Conservation (phyloP, 257 asterid species). For the Fraxinus excelsior region DNA sequence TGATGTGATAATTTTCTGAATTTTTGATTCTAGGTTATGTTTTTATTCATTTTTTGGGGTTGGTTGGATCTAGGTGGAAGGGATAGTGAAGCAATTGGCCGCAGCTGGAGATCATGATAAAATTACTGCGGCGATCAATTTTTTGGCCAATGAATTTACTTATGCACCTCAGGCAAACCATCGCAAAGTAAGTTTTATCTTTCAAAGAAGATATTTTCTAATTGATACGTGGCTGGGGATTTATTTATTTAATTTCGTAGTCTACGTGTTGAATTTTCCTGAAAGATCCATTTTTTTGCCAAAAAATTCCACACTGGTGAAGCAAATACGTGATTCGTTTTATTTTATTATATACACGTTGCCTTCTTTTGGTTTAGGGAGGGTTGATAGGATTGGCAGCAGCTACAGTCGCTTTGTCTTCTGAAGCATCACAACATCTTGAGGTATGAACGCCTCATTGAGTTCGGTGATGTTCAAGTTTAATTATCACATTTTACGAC, state of each 20-base stretch:
- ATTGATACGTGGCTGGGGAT: neutral
- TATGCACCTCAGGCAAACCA: constrained; percentile 90
- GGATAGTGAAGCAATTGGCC: constrained; percentile 84
- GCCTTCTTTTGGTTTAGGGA: constrained; percentile 53
- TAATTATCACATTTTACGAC: neutral
- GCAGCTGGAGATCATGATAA: constrained; percentile 77
- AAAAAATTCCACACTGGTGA: constrained; percentile 13
- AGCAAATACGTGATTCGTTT: neutral
- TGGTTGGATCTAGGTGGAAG: constrained; percentile 85
- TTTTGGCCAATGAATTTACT: constrained; percentile 78
- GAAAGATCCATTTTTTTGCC: neutral
- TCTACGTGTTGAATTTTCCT: constrained; percentile 4
- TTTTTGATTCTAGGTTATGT: neutral
- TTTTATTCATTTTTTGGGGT: constrained; percentile 14
- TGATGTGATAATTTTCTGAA: neutral
- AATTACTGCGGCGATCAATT: constrained; percentile 74
- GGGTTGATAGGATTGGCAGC: constrained; percentile 99
- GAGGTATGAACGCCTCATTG: constrained; percentile 53
- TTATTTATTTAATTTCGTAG: constrained; percentile 1
- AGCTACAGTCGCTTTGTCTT: constrained; percentile 89
- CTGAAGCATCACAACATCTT: constrained; percentile 92
- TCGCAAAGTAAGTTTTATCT: constrained; percentile 60
- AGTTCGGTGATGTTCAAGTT: neutral
- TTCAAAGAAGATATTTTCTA: neutral
- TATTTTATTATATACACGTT: neutral